Percentiles rank a stretch among this genome's conserved stretches.
These are phyloP conservation scores for Tetrapisispora namnaoensis DNA, from an alignment of 805 yeast species.

Conservation along the genomic window DNA sequence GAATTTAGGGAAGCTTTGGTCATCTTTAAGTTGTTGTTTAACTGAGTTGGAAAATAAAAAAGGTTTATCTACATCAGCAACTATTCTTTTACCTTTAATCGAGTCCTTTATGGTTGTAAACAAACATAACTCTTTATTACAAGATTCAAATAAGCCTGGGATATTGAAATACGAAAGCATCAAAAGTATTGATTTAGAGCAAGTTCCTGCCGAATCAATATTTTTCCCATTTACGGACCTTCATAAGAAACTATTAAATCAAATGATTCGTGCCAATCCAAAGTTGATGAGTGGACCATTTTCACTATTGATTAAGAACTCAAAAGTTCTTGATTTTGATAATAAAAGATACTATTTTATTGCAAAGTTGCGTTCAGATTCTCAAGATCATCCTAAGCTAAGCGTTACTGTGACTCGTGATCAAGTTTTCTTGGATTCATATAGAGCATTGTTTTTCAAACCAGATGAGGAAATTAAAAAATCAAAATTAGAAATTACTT, in stretches of 20 bases:
- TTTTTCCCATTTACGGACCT: slow-evolving; percentile 83
- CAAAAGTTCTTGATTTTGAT: slow-evolving; percentile 86
- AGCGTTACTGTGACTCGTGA: slow-evolving; percentile 70
- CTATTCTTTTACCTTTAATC: slow-evolving; percentile 73
- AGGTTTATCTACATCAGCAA: slow-evolving; percentile 54
- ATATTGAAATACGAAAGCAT: slow-evolving; percentile 47
- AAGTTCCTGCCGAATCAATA: slow-evolving; percentile 65
- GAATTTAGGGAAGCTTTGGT: slow-evolving; percentile 76
- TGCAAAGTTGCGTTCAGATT: slow-evolving; percentile 51
- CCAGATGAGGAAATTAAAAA: slow-evolving; percentile 61
- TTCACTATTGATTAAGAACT: slow-evolving; percentile 76
- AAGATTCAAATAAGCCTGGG: slow-evolving; percentile 40
- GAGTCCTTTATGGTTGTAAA: slow-evolving; percentile 96
- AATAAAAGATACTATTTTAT: slow-evolving; percentile 82
- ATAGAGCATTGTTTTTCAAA: slow-evolving; percentile 71
- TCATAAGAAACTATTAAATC: slow-evolving; percentile 78
- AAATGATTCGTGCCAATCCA: slow-evolving; percentile 85
- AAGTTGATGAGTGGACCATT: slow-evolving; percentile 94
- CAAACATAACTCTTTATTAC: slow-evolving; percentile 52
- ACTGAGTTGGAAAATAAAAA: slow-evolving; percentile 50
- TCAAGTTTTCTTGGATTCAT: slow-evolving; percentile 86
- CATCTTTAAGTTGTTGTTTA: slow-evolving; percentile 65
- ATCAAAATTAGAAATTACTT: slow-evolving; percentile 67
- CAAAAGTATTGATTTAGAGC: slow-evolving; percentile 53
- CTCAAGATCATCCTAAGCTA: slow-evolving; percentile 38